Percentiles rank a stretch among this genome's conserved stretches.
Conservation (phyloP, 805 yeast genomes). For the Suhomyces xylopsoci region DNA sequence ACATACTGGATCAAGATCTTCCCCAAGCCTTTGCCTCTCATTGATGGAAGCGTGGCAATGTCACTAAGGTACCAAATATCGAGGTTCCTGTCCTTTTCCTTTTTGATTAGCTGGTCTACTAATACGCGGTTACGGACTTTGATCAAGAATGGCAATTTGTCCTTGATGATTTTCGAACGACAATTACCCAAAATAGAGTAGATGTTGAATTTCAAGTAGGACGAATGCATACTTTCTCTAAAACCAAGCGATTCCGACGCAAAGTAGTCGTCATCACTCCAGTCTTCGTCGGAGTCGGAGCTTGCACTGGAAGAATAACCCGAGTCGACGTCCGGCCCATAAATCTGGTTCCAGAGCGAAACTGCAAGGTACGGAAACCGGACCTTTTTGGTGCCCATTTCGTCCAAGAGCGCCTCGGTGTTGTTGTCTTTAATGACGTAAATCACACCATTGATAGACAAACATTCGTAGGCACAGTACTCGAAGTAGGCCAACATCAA, state of each 20-base stretch:
- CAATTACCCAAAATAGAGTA: conserved; percentile 42
- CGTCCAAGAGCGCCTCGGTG: conserved; percentile 34
- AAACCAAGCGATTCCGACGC: conserved; percentile 18
- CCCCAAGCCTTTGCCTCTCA: conserved; percentile 60
- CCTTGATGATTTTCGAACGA: conserved; percentile 48
- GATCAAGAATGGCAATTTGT: conserved; percentile 46
- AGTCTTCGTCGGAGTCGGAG: conserved; percentile 18
- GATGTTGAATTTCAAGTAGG: conserved; percentile 35
- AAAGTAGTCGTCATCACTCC: conserved; percentile 20
- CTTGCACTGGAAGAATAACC: conserved; percentile 6
- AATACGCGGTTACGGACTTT: conserved; percentile 44
- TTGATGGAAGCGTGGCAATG: conserved; percentile 54
- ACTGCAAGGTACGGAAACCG: conserved; percentile 50
- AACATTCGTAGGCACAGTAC: conserved; percentile 49
- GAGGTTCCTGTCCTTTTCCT: conserved; percentile 8
- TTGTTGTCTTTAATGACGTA: conserved; percentile 48
- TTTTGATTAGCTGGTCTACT: conserved; percentile 28
- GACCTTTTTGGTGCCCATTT: conserved; percentile 21
- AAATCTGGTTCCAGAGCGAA: conserved; percentile 42
- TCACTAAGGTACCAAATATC: conserved; percentile 57
- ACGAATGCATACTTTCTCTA: conserved; percentile 26
- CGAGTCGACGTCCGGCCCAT: conserved; percentile 12
- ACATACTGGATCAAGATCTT: conserved; percentile 49
- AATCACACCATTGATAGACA: conserved; percentile 49
- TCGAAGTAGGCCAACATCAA: conserved; percentile 52